Evolutionary conservation across 2,329 filamentous ascomycete species (phyloP).

Genomic region (Aspergillus proliferans): DNA sequence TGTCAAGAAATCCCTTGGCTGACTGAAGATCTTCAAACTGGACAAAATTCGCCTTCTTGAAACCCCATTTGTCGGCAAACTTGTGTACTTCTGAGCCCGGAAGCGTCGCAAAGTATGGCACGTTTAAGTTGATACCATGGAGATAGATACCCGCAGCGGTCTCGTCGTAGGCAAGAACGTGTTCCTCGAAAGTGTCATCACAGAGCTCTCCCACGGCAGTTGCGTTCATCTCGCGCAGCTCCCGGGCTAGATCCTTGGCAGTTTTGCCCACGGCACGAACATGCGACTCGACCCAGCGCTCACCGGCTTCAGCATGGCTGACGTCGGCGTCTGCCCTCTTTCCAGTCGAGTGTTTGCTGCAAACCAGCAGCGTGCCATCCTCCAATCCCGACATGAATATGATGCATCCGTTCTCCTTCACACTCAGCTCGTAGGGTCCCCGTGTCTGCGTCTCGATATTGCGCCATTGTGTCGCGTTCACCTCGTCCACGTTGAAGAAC

Average conservation of each 20-base stretch:
- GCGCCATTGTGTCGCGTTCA: conserved; percentile 72
- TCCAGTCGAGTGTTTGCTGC: conserved; percentile 97
- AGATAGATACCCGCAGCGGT: conserved; percentile 86
- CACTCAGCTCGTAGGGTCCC: conserved; percentile 87
- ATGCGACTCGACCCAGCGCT: conserved; percentile 74
- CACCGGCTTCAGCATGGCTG: conserved; percentile 80
- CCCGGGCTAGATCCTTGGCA: conserved; percentile 67
- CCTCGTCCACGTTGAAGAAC: conserved; percentile 92
- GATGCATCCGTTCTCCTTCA: conserved; percentile 99
- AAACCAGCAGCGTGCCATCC: conserved; percentile 85
- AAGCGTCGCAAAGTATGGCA: conserved; percentile 87
- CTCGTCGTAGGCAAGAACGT: conserved; percentile 81
- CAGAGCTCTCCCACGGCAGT: conserved; percentile 95
- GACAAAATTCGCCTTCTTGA: conserved; percentile 78
- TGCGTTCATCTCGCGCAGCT: conserved; percentile 72
- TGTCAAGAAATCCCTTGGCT: conserved; percentile 75
- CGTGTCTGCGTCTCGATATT: conserved; percentile 69
- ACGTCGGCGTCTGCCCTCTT: conserved; percentile 61
- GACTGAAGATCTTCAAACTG: conserved; percentile 66
- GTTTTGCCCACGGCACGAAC: conserved; percentile 71
- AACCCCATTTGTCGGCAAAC: conserved; percentile 90
- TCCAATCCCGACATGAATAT: conserved; percentile 92
- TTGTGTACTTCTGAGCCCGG: conserved; percentile 74
- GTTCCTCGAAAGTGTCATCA: conserved; percentile 93
- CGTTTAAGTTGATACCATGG: conserved; percentile 91